Percentiles rank a stretch among this genome's conserved stretches.
Conservation (phyloP, 257 asterid genomes). For the Solanum peruvianum region DNA sequence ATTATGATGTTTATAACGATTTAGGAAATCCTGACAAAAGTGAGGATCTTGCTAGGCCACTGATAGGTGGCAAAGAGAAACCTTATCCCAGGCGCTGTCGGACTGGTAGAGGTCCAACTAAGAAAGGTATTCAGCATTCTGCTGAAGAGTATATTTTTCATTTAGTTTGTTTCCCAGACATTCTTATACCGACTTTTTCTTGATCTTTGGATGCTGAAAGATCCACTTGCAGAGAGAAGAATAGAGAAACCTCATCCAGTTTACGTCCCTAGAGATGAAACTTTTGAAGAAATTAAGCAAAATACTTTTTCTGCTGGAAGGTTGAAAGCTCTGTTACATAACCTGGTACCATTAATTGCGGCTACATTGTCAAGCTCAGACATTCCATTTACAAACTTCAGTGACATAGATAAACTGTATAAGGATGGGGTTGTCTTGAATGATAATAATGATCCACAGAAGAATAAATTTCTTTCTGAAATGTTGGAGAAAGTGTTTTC, state of each 20-base stretch:
- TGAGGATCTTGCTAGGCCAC: constrained; percentile 47
- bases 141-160: not conserved
- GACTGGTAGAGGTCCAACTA: constrained; percentile 59
- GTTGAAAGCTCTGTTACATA: constrained; percentile 73
- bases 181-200: not conserved
- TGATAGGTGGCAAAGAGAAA: constrained; percentile 48
- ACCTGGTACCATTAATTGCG: constrained; percentile 63
- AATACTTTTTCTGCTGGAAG: constrained; percentile 72
- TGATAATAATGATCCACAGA: constrained; percentile 18
- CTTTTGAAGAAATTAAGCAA: constrained; percentile 81
- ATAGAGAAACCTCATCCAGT: constrained; percentile 82
- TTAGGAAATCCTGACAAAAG: constrained; percentile 78
- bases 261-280: constrained; percentile 85
- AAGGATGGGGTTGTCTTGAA: constrained; percentile 40
- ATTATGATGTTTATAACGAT: constrained; percentile 75
- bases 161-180: not conserved
- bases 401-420: constrained; percentile 69
- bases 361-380: constrained; percentile 61
- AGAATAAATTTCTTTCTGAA: constrained; percentile 15
- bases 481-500: constrained; percentile 29
- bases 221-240: constrained; percentile 46
- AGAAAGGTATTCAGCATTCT: constrained; percentile 29
- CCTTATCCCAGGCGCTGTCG: constrained; percentile 94
- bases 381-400: constrained; percentile 64
- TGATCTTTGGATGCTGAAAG: constrained; percentile 20